phyloP scores from a whole-genome alignment of 306 rosid species.

The Hippophae rhamnoides region DNA sequence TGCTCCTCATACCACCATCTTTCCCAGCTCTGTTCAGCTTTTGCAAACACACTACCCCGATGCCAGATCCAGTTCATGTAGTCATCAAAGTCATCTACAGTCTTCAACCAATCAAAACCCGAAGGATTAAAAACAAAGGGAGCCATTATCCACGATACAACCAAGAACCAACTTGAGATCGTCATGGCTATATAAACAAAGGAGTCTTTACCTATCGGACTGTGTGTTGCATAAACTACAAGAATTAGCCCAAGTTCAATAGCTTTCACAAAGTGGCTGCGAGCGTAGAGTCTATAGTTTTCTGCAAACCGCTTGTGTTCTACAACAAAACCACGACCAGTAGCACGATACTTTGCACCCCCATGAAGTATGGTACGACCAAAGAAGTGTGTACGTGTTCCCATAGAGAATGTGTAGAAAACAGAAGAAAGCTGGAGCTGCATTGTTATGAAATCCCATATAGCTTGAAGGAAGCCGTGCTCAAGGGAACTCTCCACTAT shows the following conservation, averaged over 20 bases:
- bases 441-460: constrained; percentile 83
- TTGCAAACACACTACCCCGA: constrained; percentile 68
- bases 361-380: constrained; percentile 87
- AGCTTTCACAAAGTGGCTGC: constrained; percentile 90
- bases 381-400: constrained; percentile 72
- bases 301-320: constrained; percentile 82
- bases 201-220: constrained; percentile 45
- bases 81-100: constrained; percentile 69
- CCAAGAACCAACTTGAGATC: constrained; percentile 76
- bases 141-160: constrained; percentile 68
- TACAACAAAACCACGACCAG: constrained; percentile 94
- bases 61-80: constrained; percentile 77
- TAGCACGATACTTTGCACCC: constrained; percentile 82
- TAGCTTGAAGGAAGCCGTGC: constrained; percentile 64
- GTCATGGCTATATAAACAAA: constrained; percentile 75
- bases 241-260: constrained; percentile 75
- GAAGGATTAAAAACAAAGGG: constrained; percentile 83
- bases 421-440: constrained; percentile 89
- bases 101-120: constrained; percentile 90
- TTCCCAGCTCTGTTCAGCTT: constrained; percentile 93
- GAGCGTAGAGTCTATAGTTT: constrained; percentile 79
- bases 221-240: constrained; percentile 51
- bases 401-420: constrained; percentile 78
- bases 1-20: constrained; percentile 95
- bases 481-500: constrained; percentile 76